Percentiles rank a stretch among this genome's conserved stretches.
Conservation (phyloP, 2,329 filamentous ascomycete species). For the Pleoardoris graminearum region DNA sequence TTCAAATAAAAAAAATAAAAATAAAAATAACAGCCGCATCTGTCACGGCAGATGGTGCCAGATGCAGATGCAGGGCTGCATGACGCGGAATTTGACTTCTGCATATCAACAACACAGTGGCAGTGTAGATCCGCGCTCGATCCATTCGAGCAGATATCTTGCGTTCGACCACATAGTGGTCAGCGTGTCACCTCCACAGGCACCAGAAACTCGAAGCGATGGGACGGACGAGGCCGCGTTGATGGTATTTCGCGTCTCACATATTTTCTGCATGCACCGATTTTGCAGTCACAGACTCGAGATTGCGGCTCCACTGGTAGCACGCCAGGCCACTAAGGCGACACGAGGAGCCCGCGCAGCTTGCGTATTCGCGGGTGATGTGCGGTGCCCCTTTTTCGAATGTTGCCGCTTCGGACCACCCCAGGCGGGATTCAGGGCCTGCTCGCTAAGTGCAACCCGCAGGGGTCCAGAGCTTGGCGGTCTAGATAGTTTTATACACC, state of each 20-base stretch:
- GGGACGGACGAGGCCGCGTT: not conserved
- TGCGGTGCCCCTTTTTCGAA: constrained; percentile 31
- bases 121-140: too few species aligned
- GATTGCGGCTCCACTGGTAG: constrained; percentile 6
- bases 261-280: not conserved
- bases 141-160: too few species aligned
- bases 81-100: not conserved
- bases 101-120: not conserved
- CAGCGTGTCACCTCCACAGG: not conserved
- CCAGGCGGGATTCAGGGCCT: constrained; percentile 1
- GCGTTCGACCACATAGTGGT: not conserved
- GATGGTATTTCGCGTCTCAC: not conserved
- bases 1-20: not conserved
- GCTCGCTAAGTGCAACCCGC: constrained; percentile 1
- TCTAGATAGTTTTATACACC: constrained; percentile 21
- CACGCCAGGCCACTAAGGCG: constrained; percentile 7
- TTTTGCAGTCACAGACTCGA: not conserved
- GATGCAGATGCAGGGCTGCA: not conserved
- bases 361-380: constrained; percentile 5
- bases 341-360: constrained; percentile 7
- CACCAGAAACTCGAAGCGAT: not conserved
- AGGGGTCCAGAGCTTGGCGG: not conserved
- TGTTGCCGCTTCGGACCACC: constrained; percentile 14
- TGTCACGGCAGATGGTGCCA: not conserved
- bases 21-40: constrained; percentile 3